Evolutionary conservation across 441 rosid species (phyloP).

Genomic region (Raphanus hybrid): DNA sequence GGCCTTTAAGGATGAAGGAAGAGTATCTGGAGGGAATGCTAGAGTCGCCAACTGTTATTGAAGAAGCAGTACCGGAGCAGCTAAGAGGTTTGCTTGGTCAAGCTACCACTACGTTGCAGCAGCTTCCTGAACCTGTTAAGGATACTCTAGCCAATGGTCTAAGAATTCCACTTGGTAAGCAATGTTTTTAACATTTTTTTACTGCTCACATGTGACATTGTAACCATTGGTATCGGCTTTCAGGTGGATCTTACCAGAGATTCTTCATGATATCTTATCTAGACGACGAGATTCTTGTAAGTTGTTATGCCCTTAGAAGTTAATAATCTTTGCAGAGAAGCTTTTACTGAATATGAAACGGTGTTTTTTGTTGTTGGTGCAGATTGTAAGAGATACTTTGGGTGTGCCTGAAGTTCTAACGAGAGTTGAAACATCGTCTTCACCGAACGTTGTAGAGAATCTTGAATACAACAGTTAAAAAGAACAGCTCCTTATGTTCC

Average conservation of each 20-base stretch:
- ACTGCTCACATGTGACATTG: background rate
- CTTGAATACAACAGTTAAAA: slow-evolving; percentile 70
- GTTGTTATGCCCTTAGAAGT: background rate
- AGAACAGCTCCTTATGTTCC: background rate
- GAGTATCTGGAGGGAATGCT: slow-evolving; percentile 76
- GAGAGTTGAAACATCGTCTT: slow-evolving; percentile 61
- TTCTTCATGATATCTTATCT: slow-evolving; percentile 92
- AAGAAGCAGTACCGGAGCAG: slow-evolving; percentile 82
- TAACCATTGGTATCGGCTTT: slow-evolving; percentile 35
- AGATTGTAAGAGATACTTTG: slow-evolving; percentile 76
- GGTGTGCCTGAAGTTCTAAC: slow-evolving; percentile 92
- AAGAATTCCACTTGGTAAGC: slow-evolving; percentile 62
- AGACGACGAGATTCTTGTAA: slow-evolving; percentile 73
- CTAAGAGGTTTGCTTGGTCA: slow-evolving; percentile 72
- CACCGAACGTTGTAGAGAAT: slow-evolving; percentile 50
- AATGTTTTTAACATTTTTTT: background rate
- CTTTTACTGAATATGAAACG: background rate
- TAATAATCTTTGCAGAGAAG: background rate
- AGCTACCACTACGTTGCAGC: slow-evolving; percentile 62
- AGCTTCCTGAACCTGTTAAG: slow-evolving; percentile 75
- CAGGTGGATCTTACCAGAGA: slow-evolving; percentile 84
- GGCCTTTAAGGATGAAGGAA: slow-evolving; percentile 93
- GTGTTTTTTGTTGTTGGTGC: slow-evolving; percentile 34
- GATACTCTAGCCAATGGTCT: slow-evolving; percentile 68
- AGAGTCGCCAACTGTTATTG: slow-evolving; percentile 75